Evolutionary conservation across 805 yeast species (phyloP).

Genomic region (Lachancea cidri): DNA sequence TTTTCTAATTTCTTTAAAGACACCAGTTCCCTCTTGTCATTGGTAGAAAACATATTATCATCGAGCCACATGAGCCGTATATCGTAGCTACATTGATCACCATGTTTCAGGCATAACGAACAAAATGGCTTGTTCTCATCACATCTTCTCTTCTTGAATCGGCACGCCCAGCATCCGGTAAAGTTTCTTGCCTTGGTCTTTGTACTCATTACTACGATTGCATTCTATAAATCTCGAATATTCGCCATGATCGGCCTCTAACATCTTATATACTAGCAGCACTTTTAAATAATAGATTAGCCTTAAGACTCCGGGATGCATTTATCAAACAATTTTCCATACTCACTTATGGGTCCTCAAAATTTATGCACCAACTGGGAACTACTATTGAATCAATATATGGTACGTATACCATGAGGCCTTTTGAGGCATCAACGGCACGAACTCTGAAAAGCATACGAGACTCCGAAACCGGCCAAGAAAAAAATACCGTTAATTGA

Average conservation of each 20-base stretch:
- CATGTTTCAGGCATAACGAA: slow-evolving; percentile 23
- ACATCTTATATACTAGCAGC: background rate
- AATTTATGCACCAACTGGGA: background rate
- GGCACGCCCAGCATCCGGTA: slow-evolving; percentile 34
- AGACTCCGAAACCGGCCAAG: too few relatives aligned
- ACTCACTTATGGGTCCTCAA: background rate
- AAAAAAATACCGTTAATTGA: background rate
- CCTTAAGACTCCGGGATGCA: background rate
- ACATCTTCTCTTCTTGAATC: slow-evolving; percentile 31
- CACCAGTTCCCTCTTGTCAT: slow-evolving; percentile 7
- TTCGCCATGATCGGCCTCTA: background rate
- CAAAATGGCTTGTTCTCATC: slow-evolving; percentile 29
- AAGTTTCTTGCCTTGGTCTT: slow-evolving; percentile 25
- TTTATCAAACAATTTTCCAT: background rate
- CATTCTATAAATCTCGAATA: background rate
- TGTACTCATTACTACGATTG: background rate
- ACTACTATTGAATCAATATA: too few relatives aligned
- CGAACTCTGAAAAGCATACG: too few relatives aligned
- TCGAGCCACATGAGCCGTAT: slow-evolving; percentile 28
- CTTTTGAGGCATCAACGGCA: too few relatives aligned
- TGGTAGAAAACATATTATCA: slow-evolving; percentile 20
- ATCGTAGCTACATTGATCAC: slow-evolving; percentile 27
- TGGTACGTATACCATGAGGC: too few relatives aligned
- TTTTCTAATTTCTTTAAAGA: slow-evolving; percentile 7
- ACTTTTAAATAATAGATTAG: background rate